These are phyloP conservation scores for Chrysoporthe cubensis DNA, from an alignment of 2,329 filamentous ascomycete species.

Conservation along the genomic window DNA sequence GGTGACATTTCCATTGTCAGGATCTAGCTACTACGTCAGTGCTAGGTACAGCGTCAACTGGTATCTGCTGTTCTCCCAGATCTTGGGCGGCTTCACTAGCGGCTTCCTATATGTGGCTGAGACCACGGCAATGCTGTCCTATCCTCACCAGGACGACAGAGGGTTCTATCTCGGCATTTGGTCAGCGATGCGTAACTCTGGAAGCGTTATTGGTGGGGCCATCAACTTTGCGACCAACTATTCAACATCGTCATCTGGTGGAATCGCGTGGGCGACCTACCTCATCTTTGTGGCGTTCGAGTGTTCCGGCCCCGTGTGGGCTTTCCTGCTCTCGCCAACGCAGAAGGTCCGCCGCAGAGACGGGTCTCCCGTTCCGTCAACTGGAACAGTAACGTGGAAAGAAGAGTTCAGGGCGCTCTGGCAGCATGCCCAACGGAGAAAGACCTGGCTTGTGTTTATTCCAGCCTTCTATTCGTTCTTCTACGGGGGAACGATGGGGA, in stretches of 20 bases:
- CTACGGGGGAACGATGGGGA: conserved; percentile 43
- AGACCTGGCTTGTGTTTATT: conserved; percentile 40
- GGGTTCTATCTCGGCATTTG: conserved; percentile 40
- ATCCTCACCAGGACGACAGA: conserved; percentile 39
- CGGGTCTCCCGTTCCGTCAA: conserved; percentile 33
- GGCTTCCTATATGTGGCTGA: conserved; percentile 42
- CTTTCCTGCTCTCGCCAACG: conserved; percentile 35
- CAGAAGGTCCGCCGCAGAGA: conserved; percentile 34
- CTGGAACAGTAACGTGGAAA: conserved; percentile 27
- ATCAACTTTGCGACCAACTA: conserved; percentile 40
- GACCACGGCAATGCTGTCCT: conserved; percentile 43
- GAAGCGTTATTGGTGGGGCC: conserved; percentile 40
- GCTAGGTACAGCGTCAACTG: conserved; percentile 36
- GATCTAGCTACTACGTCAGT: conserved; percentile 41
- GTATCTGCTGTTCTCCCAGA: conserved; percentile 39
- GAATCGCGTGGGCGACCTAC: conserved; percentile 39
- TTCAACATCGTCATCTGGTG: conserved; percentile 29
- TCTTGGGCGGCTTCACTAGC: conserved; percentile 27
- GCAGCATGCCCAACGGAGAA: conserved; percentile 33
- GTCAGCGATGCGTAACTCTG: conserved; percentile 40
- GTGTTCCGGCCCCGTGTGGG: conserved; percentile 37
- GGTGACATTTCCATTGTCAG: conserved; percentile 39
- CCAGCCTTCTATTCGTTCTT: conserved; percentile 45
- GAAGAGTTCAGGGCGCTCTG: conserved; percentile 34
- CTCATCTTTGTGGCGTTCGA: conserved; percentile 37